Conservation (phyloP, 306 rosid species). For the Trifolium repens region DNA sequence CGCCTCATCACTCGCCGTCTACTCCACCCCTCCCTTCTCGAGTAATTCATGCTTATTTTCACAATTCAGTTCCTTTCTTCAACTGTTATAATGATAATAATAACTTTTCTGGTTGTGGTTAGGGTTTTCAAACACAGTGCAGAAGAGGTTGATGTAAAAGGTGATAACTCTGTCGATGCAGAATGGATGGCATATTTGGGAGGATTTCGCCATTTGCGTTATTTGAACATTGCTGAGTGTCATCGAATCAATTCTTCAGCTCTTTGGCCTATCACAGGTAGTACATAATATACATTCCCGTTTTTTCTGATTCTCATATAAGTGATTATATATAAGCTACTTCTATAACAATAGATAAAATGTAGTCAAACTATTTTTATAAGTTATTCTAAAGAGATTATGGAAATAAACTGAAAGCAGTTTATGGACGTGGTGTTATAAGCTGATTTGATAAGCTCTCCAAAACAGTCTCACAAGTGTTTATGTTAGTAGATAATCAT, state of each 20-base stretch:
- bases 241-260: slow-evolving; percentile 67
- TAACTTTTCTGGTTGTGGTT: background rate
- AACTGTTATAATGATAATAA: background rate
- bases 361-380: background rate
- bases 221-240: slow-evolving; percentile 67
- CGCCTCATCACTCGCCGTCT: slow-evolving; percentile 70
- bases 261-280: slow-evolving; percentile 74
- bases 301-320: background rate
- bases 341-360: background rate
- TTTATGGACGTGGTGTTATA: no score
- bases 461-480: no score
- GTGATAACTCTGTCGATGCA: slow-evolving; percentile 62
- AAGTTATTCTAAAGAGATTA: no score
- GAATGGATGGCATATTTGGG: slow-evolving; percentile 98
- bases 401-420: background rate
- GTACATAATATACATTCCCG: slow-evolving; percentile 24
- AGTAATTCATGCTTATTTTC: slow-evolving; percentile 24
- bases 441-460: no score
- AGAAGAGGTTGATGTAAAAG: slow-evolving; percentile 74
- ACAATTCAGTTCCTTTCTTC: background rate
- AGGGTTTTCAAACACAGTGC: slow-evolving; percentile 74
- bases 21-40: slow-evolving; percentile 79
- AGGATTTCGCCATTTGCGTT: slow-evolving; percentile 64
- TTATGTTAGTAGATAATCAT: no score
- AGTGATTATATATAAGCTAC: background rate